phyloP scores from a whole-genome alignment of 208 protist genomes.

The Trypanosoma vivax region DNA sequence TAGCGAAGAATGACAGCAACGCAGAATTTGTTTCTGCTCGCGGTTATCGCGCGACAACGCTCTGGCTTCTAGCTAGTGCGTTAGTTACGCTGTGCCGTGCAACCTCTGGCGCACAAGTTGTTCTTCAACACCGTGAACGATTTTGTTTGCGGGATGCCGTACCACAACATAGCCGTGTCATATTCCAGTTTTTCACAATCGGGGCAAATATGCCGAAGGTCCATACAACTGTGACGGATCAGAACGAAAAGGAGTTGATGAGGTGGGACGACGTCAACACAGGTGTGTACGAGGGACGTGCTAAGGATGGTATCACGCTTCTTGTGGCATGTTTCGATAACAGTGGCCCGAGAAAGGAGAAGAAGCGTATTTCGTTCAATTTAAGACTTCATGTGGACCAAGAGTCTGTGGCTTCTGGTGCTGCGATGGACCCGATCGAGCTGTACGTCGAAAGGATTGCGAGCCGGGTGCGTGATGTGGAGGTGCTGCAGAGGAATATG shows the following conservation, averaged over 20 bases:
- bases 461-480: slow-evolving; percentile 23
- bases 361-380: slow-evolving; percentile 34
- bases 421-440: slow-evolving; percentile 70
- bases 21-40: too few relatives aligned
- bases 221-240: slow-evolving; percentile 22
- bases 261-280: slow-evolving; percentile 17
- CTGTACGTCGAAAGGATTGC: slow-evolving; percentile 31
- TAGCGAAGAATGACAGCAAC: too few relatives aligned
- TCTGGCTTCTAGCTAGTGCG: too few relatives aligned
- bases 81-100: too few relatives aligned
- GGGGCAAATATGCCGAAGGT: slow-evolving; percentile 17
- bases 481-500: slow-evolving; percentile 45
- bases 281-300: slow-evolving; percentile 30
- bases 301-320: neutral
- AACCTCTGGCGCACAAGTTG: too few relatives aligned
- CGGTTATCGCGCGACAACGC: too few relatives aligned
- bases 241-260: slow-evolving; percentile 13
- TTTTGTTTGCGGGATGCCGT: slow-evolving; percentile 32
- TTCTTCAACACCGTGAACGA: too few relatives aligned
- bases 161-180: slow-evolving; percentile 8
- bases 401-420: slow-evolving; percentile 13
- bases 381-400: slow-evolving; percentile 28
- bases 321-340: slow-evolving; percentile 52
- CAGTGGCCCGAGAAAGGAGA: slow-evolving; percentile 25
- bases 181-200: slow-evolving; percentile 37